Evolutionary conservation across 1,139 yeast genomes (phyloP), one percentile per base, ranked within the genome.

Genomic region (Taiozyma sp.): DNA sequence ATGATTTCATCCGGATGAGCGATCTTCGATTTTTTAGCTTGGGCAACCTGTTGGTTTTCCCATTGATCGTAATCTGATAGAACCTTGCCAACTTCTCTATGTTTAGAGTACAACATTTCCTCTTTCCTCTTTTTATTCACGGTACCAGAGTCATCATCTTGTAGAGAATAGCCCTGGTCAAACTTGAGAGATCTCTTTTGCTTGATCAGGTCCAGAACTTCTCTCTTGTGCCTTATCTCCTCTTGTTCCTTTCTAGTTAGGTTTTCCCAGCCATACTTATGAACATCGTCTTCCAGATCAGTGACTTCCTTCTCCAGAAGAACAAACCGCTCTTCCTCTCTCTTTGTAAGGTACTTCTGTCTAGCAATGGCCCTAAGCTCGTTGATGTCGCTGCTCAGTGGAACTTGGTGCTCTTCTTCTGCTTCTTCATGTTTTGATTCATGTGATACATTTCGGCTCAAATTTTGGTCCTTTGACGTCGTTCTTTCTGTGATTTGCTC

Each of bases 1-100:
- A 70, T 65, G 28, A 81, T 76, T 43, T 76, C 79, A 59, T 79
- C 84, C 4, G 74, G 67, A 40, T 69, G 72, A n/a, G 55, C 52
- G 8, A 65, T 60, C 45, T 63, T 64, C 38, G 59, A 27, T 47
- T 50, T 71, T 58, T 57, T 68, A 0, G 86, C 85, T 54, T 78
- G 76, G n/a, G 71, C 64, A 22, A 78, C 67, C 62, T 87, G 92
- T 29, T 81, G 83, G 3, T 67, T 61, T 61, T 85, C 93, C 95
- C 95, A 87, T 49, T 74, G 76, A 47, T 75, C 76, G 46, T 72
- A 76, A 58, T 73, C 76, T 38, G 70, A 56, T 48, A 54, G 59
- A 27, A 44, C 51, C 43, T 53, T 53, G 16, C 49, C 64, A n/a
- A 50, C 55, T 30, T 63, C 68, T 28, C 59, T 59, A 36, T 61